Evolutionary conservation across 306 rosid genomes (phyloP), one percentile per base, ranked within the genome.

Genomic region (Cucurbita ficifolia): DNA sequence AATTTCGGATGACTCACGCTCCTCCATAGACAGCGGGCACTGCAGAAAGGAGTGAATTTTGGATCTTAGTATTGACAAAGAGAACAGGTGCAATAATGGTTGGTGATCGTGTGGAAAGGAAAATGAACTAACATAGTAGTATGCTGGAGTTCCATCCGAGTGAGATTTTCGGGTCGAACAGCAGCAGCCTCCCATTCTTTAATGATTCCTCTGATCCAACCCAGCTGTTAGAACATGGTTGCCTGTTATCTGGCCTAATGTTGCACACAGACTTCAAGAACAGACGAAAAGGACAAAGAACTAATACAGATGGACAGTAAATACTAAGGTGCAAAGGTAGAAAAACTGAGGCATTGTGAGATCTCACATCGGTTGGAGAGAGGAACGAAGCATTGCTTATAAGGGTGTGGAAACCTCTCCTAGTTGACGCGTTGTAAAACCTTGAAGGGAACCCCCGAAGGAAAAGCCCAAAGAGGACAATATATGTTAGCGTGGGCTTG

Each of bases 161-260:
- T 82, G 91, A 81, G 87, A 82, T 83, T 88, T 91, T 83, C 96
- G 83, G 40, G 92, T 83, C 75, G 92, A 87, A 86, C 92, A 84
- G 82, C 97, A 91, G 79, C 97, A 91, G 67, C 92, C 89, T 76
- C 97, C 96, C 97, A 91, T 91, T 83, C 77, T 74, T 29, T 38
- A 70, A 72, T 52, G 83, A 51, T 55, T 73, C 72, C 46, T 69
- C 60, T 77, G 74, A 80, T 75, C 80, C 65, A 67, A 69, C 75
- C 75, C 81, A 75, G 17, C 33, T n/a, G 17, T 50, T 52, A 70
- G 33, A 49, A 70, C 60, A 49, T 70, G 58, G 48, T 70, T 49
- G 50, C 75, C 75, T 46, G 39, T 68, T 68, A 45, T 68, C 22
- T 49, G 75, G n/a, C 9, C 9, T 22, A 10, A 16, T 45, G 36